Base-by-base conservation (phyloP, 805 yeast genomes). In the Cyberlindnera veronae region DNA sequence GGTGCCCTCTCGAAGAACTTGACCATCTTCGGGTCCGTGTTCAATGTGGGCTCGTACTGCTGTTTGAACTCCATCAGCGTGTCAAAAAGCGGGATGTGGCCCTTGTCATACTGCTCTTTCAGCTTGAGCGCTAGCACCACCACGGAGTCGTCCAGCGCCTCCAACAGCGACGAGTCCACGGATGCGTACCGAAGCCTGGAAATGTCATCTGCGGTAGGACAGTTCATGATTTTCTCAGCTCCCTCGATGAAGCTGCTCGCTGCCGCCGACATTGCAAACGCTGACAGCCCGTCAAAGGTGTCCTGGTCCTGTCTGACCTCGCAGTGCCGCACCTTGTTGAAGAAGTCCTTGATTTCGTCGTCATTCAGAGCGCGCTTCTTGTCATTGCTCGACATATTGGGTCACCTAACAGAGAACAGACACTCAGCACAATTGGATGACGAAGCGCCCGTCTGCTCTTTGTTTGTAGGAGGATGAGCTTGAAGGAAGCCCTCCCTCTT, bases 101-200 rank as follows among this genome's bases (percentile, higher is more conserved):
- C 45, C 21, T 29, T 3, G n/a, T 36, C 41, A 27, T 41, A 41
- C 4, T 33, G 36, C 19, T 33, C 32, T 30, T 36, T 41, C 38
- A 41, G 24, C 29, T 41, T 39, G 15, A 36, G 27, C n/a, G 38
- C 45, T n/a, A 41, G 18, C n/a, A 28, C 13, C 10, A 41, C 37
- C 7, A 26, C 24, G 10, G 41, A 35, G 14, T 32, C 38, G 6
- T 15, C 32, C 15, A 41, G 19, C 12, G 37, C 28, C 3, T 29
- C 18, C 30, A 28, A 10, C 6, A 28, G 19, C 6, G 18, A 9
- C 9, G 30, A 7, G 12, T 28, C n/a, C 8, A n/a, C 7, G 17
- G 18, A 28, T 6, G 12, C 30, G 9, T n/a, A 4, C 14, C 18
- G 16, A 14, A 16, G 18, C 22, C 7, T 8, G 12, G 14, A 13